These are phyloP conservation scores for Cercophora scortea DNA, from an alignment of 495 filamentous ascomycete species.

Conservation along the genomic window DNA sequence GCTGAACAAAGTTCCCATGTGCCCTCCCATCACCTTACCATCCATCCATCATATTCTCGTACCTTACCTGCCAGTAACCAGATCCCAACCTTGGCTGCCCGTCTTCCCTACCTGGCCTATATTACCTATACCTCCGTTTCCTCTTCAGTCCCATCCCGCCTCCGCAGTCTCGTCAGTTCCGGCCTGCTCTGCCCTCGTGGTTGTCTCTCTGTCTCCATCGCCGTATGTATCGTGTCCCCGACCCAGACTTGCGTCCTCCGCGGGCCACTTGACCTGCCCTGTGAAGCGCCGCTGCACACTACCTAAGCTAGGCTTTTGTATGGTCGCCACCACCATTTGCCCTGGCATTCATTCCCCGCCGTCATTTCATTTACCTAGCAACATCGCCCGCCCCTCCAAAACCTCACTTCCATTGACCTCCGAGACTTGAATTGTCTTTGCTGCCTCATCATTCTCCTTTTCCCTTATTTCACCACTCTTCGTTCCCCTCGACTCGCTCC, in stretches of 20 bases:
- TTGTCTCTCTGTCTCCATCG: neutral
- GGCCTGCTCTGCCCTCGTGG: too few species aligned
- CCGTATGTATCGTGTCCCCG: neutral
- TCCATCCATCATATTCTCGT: too few species aligned
- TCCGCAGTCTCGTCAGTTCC: too few species aligned
- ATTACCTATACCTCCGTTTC: too few species aligned
- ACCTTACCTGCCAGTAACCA: too few species aligned
- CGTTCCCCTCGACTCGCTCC: neutral
- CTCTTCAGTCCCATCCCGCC: too few species aligned
- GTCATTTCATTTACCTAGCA: conserved; percentile 26
- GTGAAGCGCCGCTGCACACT: conserved; percentile 20
- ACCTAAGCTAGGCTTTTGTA: conserved; percentile 22
- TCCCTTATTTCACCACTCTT: neutral
- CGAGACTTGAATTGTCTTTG: conserved; percentile 10
- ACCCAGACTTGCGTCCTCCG: conserved; percentile 5
- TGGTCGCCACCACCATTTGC: conserved; percentile 25
- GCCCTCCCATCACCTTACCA: too few species aligned
- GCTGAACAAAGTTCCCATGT: too few species aligned
- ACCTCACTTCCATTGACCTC: conserved; percentile 19
- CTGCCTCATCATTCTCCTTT: conserved; percentile 5
- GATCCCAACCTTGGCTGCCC: too few species aligned
- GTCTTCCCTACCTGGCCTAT: too few species aligned
- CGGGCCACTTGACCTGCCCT: conserved; percentile 23
- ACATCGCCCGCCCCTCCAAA: conserved; percentile 30
- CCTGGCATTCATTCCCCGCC: conserved; percentile 30